A percentile compares a stretch with the other conserved stretches of the same genome.
These are phyloP conservation scores for Curvularia eragrostidis DNA, from an alignment of 2,329 filamentous ascomycete genomes.

Conservation along the genomic window DNA sequence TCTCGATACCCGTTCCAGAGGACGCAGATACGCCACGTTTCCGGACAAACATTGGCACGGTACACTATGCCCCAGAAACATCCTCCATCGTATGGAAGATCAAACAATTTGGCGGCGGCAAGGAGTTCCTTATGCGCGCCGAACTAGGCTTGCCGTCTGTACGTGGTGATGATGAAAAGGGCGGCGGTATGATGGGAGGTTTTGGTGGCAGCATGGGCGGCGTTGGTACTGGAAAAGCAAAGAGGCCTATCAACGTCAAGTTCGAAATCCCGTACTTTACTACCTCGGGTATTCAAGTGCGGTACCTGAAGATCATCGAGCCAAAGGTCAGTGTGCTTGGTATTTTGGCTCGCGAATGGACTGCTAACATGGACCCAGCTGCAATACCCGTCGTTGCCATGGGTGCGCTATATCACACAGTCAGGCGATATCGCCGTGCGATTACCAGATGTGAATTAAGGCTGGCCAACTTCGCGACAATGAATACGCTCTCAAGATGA, in stretches of 20 bases:
- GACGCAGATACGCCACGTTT: conserved; percentile 96
- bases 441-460: conserved; percentile 83
- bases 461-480: not conserved
- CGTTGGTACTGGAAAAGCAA: conserved; percentile 79
- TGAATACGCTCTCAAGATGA: conserved; percentile 5
- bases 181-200: conserved; percentile 96
- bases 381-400: conserved; percentile 96
- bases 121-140: conserved; percentile 98
- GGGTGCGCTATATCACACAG: conserved; percentile 98
- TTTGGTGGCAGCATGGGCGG: conserved; percentile 98
- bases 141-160: conserved; percentile 94
- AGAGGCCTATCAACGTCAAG: conserved; percentile 97
- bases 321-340: conserved; percentile 78
- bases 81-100: conserved; percentile 99
- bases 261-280: conserved; percentile 99
- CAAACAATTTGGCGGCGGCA: conserved; percentile 98
- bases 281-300: conserved; percentile 97
- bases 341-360: not conserved
- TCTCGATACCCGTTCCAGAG: conserved; percentile 94
- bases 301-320: conserved; percentile 98
- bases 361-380: conserved; percentile 62
- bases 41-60: conserved; percentile 94
- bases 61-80: conserved; percentile 97
- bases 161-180: conserved; percentile 91
- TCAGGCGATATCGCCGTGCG: conserved; percentile 95